phyloP scores from a whole-genome alignment of 192 early-diverging fungal species.

The Cetraspora pellucida region DNA sequence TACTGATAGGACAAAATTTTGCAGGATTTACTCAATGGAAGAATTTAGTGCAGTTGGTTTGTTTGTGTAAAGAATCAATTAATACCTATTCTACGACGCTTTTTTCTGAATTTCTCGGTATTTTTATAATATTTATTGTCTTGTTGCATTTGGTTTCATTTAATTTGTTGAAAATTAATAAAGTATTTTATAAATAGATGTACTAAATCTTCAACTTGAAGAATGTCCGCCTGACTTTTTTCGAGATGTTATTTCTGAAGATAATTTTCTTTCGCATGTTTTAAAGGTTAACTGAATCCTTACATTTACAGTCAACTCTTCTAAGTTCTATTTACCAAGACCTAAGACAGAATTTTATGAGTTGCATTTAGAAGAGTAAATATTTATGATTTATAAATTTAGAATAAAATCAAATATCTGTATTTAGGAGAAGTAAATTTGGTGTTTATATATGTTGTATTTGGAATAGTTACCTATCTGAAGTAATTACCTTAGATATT shows the following conservation, averaged over 20 bases:
- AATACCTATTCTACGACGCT: constrained; percentile 42
- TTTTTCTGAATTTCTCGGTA: constrained; percentile 62
- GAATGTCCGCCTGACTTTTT: constrained; percentile 77
- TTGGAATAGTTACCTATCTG: too few relatives aligned
- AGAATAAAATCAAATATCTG: too few relatives aligned
- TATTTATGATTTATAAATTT: too few relatives aligned
- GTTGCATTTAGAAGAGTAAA: too few relatives aligned
- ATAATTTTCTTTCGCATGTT: constrained; percentile 61
- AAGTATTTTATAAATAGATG: constrained; percentile 42
- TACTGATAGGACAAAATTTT: constrained; percentile 80
- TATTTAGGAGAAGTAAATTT: too few relatives aligned
- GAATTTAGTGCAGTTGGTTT: constrained; percentile 68
- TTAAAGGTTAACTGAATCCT: constrained; percentile 45
- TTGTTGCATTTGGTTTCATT: constrained; percentile 33
- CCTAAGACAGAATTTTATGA: too few relatives aligned
- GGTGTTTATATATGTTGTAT: too few relatives aligned
- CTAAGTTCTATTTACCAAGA: constrained; percentile 3
- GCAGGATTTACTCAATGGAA: constrained; percentile 91
- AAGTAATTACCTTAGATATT: too few relatives aligned
- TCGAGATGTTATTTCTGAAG: constrained; percentile 62
- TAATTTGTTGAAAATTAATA: neutral
- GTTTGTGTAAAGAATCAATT: constrained; percentile 65
- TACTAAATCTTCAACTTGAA: constrained; percentile 60
- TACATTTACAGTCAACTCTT: constrained; percentile 38
- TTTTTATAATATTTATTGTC: neutral